Conservation (phyloP, 352 stramenopile species). For the Pythium volutum region DNA sequence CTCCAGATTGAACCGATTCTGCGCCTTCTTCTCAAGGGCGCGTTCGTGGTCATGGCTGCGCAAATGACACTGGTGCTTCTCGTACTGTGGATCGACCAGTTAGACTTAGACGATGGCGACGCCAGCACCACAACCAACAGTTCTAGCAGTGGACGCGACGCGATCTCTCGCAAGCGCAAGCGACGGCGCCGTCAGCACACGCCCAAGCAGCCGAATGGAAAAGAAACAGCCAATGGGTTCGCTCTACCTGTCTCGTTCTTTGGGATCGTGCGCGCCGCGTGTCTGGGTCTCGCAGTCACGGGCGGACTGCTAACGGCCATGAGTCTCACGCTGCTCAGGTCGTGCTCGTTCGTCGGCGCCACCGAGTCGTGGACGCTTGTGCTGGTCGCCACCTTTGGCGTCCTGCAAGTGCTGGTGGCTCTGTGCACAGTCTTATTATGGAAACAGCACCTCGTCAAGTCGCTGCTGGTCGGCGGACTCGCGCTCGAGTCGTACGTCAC, state of each 20-base stretch:
- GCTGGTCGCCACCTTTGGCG: constrained; percentile 24
- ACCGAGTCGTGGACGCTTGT: constrained; percentile 30
- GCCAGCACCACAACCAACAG: neutral
- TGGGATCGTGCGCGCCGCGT: constrained; percentile 19
- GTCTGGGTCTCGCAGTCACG: constrained; percentile 22
- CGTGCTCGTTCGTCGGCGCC: constrained; percentile 25
- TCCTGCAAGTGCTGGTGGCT: constrained; percentile 6
- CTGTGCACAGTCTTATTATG: neutral
- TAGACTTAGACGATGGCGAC: constrained; percentile 1
- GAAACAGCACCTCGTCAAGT: constrained; percentile 6
- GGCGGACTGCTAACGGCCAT: neutral
- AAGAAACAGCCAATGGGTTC: neutral
- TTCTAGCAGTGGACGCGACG: neutral
- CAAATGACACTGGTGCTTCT: constrained; percentile 14
- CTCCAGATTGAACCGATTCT: constrained; percentile 8
- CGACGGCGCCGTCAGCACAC: neutral
- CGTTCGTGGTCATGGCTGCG: constrained; percentile 2
- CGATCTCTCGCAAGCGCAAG: constrained; percentile 9
- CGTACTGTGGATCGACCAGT: constrained; percentile 11
- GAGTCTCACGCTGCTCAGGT: constrained; percentile 12
- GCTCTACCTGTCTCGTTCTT: neutral
- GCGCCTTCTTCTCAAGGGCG: neutral
- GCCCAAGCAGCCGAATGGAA: neutral
- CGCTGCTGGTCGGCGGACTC: constrained; percentile 12
- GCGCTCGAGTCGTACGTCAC: constrained; percentile 19